Evolutionary conservation across 75 land plant genomes (phyloP).

Genomic region (Ceratopteris richardii): DNA sequence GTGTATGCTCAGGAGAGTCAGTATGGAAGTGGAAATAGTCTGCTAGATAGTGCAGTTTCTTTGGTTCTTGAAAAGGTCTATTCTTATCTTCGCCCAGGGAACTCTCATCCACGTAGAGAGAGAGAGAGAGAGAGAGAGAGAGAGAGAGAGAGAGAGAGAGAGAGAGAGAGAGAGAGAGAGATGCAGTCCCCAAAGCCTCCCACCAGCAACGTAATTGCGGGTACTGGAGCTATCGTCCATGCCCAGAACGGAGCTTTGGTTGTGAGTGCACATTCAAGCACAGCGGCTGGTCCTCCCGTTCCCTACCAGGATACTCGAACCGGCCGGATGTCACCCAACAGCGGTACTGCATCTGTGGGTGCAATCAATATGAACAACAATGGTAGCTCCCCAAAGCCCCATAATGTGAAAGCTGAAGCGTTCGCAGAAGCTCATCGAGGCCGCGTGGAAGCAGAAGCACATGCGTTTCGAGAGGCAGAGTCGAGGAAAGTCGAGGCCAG

Average conservation of each 20-base stretch:
- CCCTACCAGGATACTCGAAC: not conserved
- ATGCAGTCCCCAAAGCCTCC: too few relatives aligned
- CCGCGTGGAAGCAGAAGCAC: conserved; percentile 33
- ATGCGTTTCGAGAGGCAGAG: conserved; percentile 27
- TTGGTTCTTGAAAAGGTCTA: too few relatives aligned
- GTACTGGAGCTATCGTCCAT: too few relatives aligned
- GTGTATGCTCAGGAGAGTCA: too few relatives aligned
- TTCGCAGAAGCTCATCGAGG: conserved; percentile 30
- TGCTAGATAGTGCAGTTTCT: too few relatives aligned
- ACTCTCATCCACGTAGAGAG: too few relatives aligned
- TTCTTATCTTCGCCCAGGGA: too few relatives aligned
- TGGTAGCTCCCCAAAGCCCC: not conserved
- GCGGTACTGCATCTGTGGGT: not conserved
- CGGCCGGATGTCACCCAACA: conserved; percentile 1
- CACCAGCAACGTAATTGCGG: too few relatives aligned
- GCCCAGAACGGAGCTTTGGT: conserved; percentile 1
- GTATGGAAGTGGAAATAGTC: too few relatives aligned
- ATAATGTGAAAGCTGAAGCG: conserved; percentile 28
- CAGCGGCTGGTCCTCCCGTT: not conserved
- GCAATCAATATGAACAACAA: not conserved
- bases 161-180: conserved; percentile 8
- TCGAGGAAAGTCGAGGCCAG: conserved; percentile 34
- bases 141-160: conserved; percentile 16
- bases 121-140: conserved; percentile 12
- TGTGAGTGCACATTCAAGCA: not conserved